Percentiles rank a stretch among this genome's conserved stretches.
Conservation (phyloP, 139 green algal genomes). For the Nannochloris sp. region DNA sequence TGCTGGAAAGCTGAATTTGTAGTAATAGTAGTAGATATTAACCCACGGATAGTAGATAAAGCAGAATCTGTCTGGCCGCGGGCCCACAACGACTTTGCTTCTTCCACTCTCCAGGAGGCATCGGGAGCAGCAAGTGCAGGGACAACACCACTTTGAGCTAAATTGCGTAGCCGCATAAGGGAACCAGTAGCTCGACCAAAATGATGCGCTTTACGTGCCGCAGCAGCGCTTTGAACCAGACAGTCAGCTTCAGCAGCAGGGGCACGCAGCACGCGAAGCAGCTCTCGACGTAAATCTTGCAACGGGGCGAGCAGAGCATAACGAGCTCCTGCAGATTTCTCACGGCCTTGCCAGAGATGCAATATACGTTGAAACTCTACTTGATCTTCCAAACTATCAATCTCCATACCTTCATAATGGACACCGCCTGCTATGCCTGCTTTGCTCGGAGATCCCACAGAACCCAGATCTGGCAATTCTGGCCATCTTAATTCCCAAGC, state of each 20-base stretch:
- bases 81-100: constrained; percentile 74
- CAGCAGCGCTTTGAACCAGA: constrained; percentile 23
- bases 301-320: constrained; percentile 49
- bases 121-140: not conserved
- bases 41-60: constrained; percentile 9
- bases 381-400: constrained; percentile 1
- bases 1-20: not conserved
- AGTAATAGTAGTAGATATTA: not conserved
- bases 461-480: not conserved
- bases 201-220: constrained; percentile 42
- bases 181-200: constrained; percentile 21
- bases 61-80: constrained; percentile 44
- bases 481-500: constrained; percentile 27
- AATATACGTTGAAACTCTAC: not conserved
- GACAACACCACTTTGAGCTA: not conserved
- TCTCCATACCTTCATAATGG: not conserved
- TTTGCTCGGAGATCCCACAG: constrained; percentile 9
- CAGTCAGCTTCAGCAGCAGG: constrained; percentile 3
- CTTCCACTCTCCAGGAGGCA: constrained; percentile 52
- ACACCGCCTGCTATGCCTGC: not conserved
- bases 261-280: constrained; percentile 23
- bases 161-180: constrained; percentile 20
- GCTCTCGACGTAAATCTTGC: constrained; percentile 31
- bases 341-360: constrained; percentile 5
- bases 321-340: constrained; percentile 4